These are phyloP conservation scores for Serendipita indica DNA, from an alignment of 768 basidiomycete genomes.

Conservation along the genomic window DNA sequence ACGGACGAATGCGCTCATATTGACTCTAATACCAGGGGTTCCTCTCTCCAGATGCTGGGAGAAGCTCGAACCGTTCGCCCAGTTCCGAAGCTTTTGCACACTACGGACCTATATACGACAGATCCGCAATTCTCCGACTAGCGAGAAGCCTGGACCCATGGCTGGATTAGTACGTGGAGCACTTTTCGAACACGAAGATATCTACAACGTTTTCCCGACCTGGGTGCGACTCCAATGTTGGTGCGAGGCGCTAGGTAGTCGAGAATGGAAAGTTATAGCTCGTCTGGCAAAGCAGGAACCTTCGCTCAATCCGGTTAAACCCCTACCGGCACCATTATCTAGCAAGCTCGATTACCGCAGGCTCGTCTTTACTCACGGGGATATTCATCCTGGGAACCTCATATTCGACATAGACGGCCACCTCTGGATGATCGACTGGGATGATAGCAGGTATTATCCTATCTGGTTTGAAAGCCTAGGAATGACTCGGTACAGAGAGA, in stretches of 20 bases:
- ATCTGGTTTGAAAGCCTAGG: background rate
- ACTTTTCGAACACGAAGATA: constrained; percentile 12
- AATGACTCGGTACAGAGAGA: background rate
- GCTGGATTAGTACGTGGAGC: constrained; percentile 8
- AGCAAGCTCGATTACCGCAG: constrained; percentile 7
- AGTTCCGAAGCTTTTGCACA: constrained; percentile 16
- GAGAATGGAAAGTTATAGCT: constrained; percentile 10
- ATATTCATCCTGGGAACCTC: constrained; percentile 13
- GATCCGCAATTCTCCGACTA: constrained; percentile 12
- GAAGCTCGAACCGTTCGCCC: constrained; percentile 10
- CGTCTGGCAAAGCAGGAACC: background rate
- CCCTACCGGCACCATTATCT: too few species aligned
- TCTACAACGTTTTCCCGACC: constrained; percentile 6
- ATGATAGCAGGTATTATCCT: constrained; percentile 13
- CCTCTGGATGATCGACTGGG: constrained; percentile 16
- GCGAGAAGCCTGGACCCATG: constrained; percentile 5
- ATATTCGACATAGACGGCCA: background rate
- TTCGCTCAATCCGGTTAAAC: background rate
- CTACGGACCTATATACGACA: constrained; percentile 16
- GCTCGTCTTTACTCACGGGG: constrained; percentile 13
- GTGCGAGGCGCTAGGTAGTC: constrained; percentile 10
- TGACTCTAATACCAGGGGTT: too few species aligned
- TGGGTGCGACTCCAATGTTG: constrained; percentile 9
- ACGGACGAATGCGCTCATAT: too few species aligned
- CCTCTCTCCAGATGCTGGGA: too few species aligned